phyloP scores from a whole-genome alignment of 2,329 filamentous ascomycete genomes.

The Xylaria multiplex region DNA sequence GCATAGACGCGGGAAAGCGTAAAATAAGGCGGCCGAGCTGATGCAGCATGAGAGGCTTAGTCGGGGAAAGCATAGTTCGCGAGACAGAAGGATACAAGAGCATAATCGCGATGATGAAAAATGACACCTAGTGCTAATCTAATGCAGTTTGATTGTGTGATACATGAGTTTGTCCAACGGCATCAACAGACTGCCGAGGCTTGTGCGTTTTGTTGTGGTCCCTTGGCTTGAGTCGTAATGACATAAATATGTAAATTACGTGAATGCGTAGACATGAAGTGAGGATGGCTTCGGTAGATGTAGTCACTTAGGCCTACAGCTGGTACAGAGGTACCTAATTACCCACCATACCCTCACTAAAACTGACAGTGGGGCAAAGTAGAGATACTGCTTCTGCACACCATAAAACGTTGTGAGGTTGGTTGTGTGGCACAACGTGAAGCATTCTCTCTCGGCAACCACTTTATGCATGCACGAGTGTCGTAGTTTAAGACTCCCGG shows the following conservation, averaged over 20 bases:
- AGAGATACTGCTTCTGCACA: too few relatives aligned
- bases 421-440: conserved; percentile 4
- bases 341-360: too few relatives aligned
- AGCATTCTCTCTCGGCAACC: background rate
- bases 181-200: background rate
- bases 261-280: too few relatives aligned
- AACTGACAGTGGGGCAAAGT: too few relatives aligned
- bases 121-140: background rate
- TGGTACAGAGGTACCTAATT: too few relatives aligned
- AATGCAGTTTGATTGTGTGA: conserved; percentile 8
- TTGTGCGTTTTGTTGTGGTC: background rate
- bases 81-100: conserved; percentile 17
- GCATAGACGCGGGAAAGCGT: conserved; percentile 3
- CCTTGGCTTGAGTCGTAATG: background rate
- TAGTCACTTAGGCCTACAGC: too few relatives aligned
- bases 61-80: conserved; percentile 6
- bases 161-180: background rate
- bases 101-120: conserved; percentile 21
- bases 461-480: background rate
- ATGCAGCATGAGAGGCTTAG: conserved; percentile 3
- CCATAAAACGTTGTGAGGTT: background rate
- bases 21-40: conserved; percentile 2
- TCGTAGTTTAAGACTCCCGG: background rate
- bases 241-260: background rate
- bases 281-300: too few relatives aligned